These are phyloP conservation scores for Sordariomycetes sp. DNA, from an alignment of 2,329 filamentous ascomycete species.

Conservation along the genomic window DNA sequence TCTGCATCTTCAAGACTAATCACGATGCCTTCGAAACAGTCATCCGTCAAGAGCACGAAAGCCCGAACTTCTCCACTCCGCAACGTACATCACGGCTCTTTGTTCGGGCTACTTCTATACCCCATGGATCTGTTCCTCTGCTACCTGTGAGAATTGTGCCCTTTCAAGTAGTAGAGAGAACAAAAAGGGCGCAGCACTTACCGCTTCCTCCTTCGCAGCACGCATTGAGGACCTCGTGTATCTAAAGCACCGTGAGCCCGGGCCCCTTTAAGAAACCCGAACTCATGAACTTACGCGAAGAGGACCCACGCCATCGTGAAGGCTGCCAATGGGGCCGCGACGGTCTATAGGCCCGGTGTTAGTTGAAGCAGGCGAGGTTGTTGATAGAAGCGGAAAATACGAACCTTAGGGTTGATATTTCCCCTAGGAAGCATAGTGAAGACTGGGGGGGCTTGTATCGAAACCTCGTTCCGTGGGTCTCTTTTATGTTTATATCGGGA, in stretches of 20 bases:
- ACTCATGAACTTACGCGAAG: constrained; percentile 23
- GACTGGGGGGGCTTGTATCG: background rate
- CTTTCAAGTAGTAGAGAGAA: too few species aligned
- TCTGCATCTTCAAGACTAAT: too few species aligned
- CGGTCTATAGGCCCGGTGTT: constrained; percentile 16
- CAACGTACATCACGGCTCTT: too few species aligned
- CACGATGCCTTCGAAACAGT: too few species aligned
- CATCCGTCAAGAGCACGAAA: too few species aligned
- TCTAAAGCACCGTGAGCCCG: constrained; percentile 10
- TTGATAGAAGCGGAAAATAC: constrained; percentile 5
- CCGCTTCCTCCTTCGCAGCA: constrained; percentile 20
- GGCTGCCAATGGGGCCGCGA: constrained; percentile 36
- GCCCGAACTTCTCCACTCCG: too few species aligned
- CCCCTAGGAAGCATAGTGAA: constrained; percentile 4
- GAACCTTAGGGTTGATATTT: constrained; percentile 7
- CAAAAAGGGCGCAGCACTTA: constrained; percentile 10
- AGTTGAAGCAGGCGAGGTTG: background rate
- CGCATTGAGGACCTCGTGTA: constrained; percentile 28
- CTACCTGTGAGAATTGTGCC: background rate
- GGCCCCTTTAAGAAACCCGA: background rate
- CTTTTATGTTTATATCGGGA: background rate
- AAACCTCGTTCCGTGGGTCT: background rate
- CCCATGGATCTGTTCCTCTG: background rate
- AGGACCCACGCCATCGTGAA: constrained; percentile 39
- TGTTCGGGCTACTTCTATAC: too few species aligned